Percentiles rank a stretch among this genome's conserved stretches.
These are phyloP conservation scores for Lentinula sp. DNA, from an alignment of 768 basidiomycete species.

Conservation along the genomic window DNA sequence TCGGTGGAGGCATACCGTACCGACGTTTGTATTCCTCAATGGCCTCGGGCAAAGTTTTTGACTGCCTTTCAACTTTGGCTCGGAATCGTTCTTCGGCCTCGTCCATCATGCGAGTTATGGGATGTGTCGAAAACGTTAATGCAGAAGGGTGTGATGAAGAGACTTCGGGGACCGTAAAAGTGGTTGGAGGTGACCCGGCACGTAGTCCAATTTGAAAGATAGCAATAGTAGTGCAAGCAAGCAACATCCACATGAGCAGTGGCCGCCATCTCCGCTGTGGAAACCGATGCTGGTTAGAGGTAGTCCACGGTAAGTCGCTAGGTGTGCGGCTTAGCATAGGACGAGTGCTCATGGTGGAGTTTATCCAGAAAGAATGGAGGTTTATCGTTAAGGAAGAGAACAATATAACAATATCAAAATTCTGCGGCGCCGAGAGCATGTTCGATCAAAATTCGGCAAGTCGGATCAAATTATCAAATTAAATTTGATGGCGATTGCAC, in stretches of 20 bases:
- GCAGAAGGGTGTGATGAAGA: constrained; percentile 10
- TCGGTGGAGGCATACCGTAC: constrained; percentile 76
- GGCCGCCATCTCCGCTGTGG: background rate
- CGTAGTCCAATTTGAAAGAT: background rate
- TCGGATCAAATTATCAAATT: too few species aligned
- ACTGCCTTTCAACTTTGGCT: constrained; percentile 64
- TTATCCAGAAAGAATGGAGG: background rate
- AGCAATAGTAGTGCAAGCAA: background rate
- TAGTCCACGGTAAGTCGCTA: background rate
- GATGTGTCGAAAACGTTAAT: constrained; percentile 38
- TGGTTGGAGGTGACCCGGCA: constrained; percentile 8
- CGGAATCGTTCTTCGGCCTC: constrained; percentile 76
- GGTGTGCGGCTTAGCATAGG: background rate
- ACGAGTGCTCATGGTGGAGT: background rate
- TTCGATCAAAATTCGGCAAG: background rate
- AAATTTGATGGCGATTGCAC: too few species aligned
- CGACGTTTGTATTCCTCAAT: constrained; percentile 76
- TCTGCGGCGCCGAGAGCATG: background rate
- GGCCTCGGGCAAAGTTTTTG: constrained; percentile 71
- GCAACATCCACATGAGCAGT: background rate
- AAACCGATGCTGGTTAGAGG: background rate
- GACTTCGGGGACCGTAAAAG: constrained; percentile 15
- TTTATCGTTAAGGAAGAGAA: background rate
- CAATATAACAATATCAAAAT: background rate
- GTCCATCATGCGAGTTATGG: constrained; percentile 79